phyloP scores from a whole-genome alignment of 2,329 filamentous ascomycete species.

The Colletotrichum neosansevieriae region DNA sequence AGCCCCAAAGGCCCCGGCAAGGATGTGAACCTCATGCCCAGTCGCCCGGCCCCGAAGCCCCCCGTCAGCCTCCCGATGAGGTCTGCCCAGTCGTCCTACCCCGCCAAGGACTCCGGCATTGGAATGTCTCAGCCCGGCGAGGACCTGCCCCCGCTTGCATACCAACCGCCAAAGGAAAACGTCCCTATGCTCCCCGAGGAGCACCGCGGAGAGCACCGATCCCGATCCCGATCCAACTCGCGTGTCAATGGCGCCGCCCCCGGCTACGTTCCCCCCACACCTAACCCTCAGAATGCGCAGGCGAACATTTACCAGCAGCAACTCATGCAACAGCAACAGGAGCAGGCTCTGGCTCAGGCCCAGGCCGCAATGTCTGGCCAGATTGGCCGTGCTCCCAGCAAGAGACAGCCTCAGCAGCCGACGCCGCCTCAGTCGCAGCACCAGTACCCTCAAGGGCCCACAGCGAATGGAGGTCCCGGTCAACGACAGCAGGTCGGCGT shows the following conservation, averaged over 20 bases:
- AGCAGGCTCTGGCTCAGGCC: slow-evolving; percentile 83
- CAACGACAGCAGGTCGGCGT: slow-evolving; percentile 52
- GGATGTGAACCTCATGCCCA: slow-evolving; percentile 77
- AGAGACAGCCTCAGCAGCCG: slow-evolving; percentile 70
- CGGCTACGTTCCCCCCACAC: slow-evolving; percentile 58
- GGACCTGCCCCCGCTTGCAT: slow-evolving; percentile 62
- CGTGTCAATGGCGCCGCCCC: slow-evolving; percentile 67
- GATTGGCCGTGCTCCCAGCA: slow-evolving; percentile 79
- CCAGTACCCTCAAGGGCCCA: slow-evolving; percentile 39
- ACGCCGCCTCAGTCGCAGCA: slow-evolving; percentile 64
- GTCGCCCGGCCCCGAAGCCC: slow-evolving; percentile 88
- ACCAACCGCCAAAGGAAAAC: slow-evolving; percentile 64
- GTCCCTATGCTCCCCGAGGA: slow-evolving; percentile 74
- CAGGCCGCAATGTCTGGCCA: slow-evolving; percentile 82
- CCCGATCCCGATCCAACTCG: slow-evolving; percentile 76
- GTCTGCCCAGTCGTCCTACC: slow-evolving; percentile 67
- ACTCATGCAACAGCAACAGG: slow-evolving; percentile 83
- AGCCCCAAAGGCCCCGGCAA: slow-evolving; percentile 61
- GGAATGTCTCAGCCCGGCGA: slow-evolving; percentile 69
- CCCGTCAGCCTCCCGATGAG: slow-evolving; percentile 73
- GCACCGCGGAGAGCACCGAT: slow-evolving; percentile 51
- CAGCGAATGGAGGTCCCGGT: slow-evolving; percentile 48
- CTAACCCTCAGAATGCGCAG: slow-evolving; percentile 55
- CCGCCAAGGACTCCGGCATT: slow-evolving; percentile 72
- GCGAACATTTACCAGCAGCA: slow-evolving; percentile 70